Percentiles rank a stretch among this genome's conserved stretches.
Evolutionary conservation across 768 basidiomycete genomes (phyloP).

Genomic region (Russula earlei): DNA sequence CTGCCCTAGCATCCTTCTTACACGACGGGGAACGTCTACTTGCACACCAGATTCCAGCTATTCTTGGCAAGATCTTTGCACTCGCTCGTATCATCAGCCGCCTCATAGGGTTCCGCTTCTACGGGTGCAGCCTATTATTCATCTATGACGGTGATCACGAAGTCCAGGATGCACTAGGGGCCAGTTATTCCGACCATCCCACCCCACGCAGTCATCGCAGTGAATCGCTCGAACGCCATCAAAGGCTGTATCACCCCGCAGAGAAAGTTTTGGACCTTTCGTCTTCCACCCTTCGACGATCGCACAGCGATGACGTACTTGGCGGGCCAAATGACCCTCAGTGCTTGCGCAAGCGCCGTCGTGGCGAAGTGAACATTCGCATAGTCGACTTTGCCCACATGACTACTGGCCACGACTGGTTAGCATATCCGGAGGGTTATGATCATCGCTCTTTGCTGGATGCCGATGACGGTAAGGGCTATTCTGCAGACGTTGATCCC

Average conservation of each 20-base stretch:
- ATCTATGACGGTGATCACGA: constrained; percentile 96
- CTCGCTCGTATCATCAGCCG: constrained; percentile 84
- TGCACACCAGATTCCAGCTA: constrained; percentile 83
- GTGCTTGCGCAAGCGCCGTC: constrained; percentile 54
- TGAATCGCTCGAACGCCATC: constrained; percentile 60
- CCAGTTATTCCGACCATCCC: constrained; percentile 53
- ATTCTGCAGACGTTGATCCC: constrained; percentile 73
- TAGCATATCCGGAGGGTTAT: constrained; percentile 46
- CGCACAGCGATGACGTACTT: constrained; percentile 73
- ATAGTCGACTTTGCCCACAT: constrained; percentile 99
- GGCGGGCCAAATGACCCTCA: constrained; percentile 57
- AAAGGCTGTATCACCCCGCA: constrained; percentile 10
- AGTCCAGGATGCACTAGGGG: constrained; percentile 65
- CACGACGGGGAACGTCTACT: constrained; percentile 76
- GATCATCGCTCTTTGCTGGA: constrained; percentile 35
- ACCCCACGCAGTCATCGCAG: constrained; percentile 62
- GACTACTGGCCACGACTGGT: constrained; percentile 89
- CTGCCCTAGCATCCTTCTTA: constrained; percentile 75
- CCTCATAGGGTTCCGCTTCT: constrained; percentile 94
- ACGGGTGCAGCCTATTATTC: constrained; percentile 91
- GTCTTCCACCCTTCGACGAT: constrained; percentile 44
- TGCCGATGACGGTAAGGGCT: constrained; percentile 55
- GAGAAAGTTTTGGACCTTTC: constrained; percentile 3
- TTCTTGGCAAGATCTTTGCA: constrained; percentile 89
- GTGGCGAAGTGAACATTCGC: constrained; percentile 91